These are phyloP conservation scores for Thalassiosira profunda DNA, from an alignment of 108 stramenopile genomes.

Conservation along the genomic window DNA sequence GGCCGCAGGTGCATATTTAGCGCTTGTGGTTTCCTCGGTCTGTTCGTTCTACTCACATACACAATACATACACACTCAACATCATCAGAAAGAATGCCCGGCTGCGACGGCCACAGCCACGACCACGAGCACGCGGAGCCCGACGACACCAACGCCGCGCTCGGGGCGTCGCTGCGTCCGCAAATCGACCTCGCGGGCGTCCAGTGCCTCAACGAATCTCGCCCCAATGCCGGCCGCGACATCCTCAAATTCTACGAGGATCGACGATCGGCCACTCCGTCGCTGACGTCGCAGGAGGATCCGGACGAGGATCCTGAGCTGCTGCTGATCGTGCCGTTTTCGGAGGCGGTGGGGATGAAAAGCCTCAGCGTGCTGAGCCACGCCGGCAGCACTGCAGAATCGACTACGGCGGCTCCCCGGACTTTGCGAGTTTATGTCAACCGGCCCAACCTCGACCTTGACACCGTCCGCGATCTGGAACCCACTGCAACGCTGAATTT, in stretches of 20 bases:
- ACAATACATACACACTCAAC: too few relatives aligned
- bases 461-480: constrained; percentile 76
- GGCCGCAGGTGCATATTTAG: too few relatives aligned
- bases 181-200: constrained; percentile 72
- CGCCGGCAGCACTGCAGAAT: constrained; percentile 4
- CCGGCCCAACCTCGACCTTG: constrained; percentile 87
- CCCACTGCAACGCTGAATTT: constrained; percentile 59
- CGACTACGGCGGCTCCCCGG: constrained; percentile 55
- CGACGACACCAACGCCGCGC: constrained; percentile 50
- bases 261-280: constrained; percentile 59
- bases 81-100: too few relatives aligned
- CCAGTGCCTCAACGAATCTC: constrained; percentile 83
- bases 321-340: constrained; percentile 77
- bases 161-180: constrained; percentile 73
- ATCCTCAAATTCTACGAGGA: constrained; percentile 87
- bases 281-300: constrained; percentile 58
- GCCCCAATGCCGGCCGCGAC: constrained; percentile 46
- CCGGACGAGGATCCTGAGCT: constrained; percentile 86
- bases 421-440: constrained; percentile 71
- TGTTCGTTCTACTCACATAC: too few relatives aligned
- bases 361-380: constrained; percentile 55
- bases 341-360: constrained; percentile 74
- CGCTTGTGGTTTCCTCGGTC: too few relatives aligned
- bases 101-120: constrained; percentile 84
- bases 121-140: constrained; percentile 79